Evolutionary conservation across 495 filamentous ascomycete genomes (phyloP).

Genomic region (Achaetomiella virescens): DNA sequence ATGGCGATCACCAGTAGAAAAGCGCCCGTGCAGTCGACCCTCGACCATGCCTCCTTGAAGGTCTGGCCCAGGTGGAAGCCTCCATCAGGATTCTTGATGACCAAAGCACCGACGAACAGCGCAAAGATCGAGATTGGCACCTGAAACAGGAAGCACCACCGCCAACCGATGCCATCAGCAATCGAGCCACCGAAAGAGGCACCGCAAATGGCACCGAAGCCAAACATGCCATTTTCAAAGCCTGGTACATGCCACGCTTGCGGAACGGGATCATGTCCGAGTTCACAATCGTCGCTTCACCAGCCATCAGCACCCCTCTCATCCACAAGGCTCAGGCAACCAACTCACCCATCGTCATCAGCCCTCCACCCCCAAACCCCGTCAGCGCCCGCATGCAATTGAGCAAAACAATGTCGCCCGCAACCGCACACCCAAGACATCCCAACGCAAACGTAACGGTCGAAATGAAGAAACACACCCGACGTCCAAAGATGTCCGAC

Average conservation of each 20-base stretch:
- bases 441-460: conserved; percentile 42
- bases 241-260: conserved; percentile 60
- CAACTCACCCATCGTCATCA: conserved; percentile 60
- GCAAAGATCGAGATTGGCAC: conserved; percentile 50
- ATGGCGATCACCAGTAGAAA: conserved; percentile 52
- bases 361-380: conserved; percentile 54
- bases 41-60: conserved; percentile 42
- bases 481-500: conserved; percentile 49
- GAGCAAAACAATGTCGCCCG: conserved; percentile 34
- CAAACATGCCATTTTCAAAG: conserved; percentile 55
- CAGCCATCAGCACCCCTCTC: not conserved
- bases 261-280: conserved; percentile 60
- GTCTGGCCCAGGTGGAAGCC: conserved; percentile 19
- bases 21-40: conserved; percentile 52
- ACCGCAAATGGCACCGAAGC: conserved; percentile 48
- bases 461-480: conserved; percentile 44
- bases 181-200: conserved; percentile 45
- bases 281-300: conserved; percentile 56
- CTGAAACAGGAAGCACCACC: conserved; percentile 46
- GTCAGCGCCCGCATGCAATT: conserved; percentile 44
- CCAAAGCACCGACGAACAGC: conserved; percentile 47
- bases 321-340: not conserved
- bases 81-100: conserved; percentile 41
- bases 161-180: conserved; percentile 45
- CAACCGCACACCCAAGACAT: conserved; percentile 43